phyloP scores from a whole-genome alignment of 371 early-diverging fungal genomes.

The Saksenaea vasiformis region DNA sequence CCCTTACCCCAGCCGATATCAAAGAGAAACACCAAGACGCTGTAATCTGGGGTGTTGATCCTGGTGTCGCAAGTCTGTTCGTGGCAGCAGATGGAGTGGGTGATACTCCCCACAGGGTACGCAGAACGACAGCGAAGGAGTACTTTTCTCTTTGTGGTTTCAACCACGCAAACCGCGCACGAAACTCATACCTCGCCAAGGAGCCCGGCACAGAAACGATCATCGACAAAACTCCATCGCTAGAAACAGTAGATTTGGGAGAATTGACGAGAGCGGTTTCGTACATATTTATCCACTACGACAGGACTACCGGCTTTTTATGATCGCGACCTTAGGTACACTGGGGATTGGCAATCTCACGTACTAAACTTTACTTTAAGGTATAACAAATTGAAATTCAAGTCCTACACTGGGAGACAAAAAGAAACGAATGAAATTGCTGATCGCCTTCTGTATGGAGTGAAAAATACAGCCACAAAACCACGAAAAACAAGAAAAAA shows the following conservation, averaged over 20 bases:
- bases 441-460: background rate
- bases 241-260: background rate
- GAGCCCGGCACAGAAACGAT: background rate
- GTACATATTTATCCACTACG: background rate
- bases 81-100: conserved; percentile 3
- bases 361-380: background rate
- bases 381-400: background rate
- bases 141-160: conserved; percentile 8
- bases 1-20: background rate
- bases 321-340: background rate
- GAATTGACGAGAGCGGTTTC: background rate
- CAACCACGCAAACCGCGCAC: background rate
- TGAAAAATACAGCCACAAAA: background rate
- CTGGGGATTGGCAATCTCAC: background rate
- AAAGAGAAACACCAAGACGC: background rate
- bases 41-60: conserved; percentile 4
- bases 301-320: background rate
- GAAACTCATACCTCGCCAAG: background rate
- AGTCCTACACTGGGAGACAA: background rate
- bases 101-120: background rate
- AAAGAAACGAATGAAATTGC: background rate
- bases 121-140: background rate
- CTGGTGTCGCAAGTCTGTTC: conserved; percentile 1
- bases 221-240: background rate
- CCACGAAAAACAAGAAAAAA: background rate